These are phyloP conservation scores for Colletotrichum tropicale DNA, from an alignment of 2,329 filamentous ascomycete species.

Conservation along the genomic window DNA sequence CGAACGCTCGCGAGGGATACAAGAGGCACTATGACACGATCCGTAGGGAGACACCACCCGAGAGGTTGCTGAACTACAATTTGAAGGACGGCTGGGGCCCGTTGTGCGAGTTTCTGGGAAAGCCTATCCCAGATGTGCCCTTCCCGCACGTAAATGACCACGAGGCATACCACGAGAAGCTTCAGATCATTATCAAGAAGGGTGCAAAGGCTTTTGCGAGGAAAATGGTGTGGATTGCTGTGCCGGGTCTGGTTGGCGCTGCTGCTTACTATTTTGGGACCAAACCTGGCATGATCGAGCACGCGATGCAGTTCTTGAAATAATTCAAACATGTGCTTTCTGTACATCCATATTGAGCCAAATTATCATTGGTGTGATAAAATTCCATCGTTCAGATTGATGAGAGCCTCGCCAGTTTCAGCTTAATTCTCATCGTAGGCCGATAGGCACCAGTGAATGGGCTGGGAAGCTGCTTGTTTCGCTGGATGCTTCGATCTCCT, in stretches of 20 bases:
- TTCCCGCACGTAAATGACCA: constrained; percentile 24
- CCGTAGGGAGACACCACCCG: neutral
- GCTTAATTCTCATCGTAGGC: neutral
- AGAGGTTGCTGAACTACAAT: constrained; percentile 12
- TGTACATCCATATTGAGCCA: neutral
- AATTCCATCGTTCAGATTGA: no score
- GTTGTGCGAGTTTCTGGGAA: constrained; percentile 39
- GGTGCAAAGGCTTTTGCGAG: neutral
- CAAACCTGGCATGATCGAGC: neutral
- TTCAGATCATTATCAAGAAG: neutral
- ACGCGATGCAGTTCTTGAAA: neutral
- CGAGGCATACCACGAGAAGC: constrained; percentile 1
- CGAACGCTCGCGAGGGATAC: constrained; percentile 18
- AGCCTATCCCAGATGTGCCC: constrained; percentile 29
- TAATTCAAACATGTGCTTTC: neutral
- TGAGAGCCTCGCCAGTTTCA: no score
- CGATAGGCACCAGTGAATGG: neutral
- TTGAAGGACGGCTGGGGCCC: constrained; percentile 38
- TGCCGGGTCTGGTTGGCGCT: neutral
- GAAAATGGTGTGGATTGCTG: neutral
- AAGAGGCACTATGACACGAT: constrained; percentile 6
- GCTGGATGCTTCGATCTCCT: neutral
- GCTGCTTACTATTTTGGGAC: neutral
- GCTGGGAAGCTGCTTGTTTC: neutral
- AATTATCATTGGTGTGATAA: no score